Conservation (phyloP, 805 yeast species). For the Cyberlindnera sargentensis region DNA sequence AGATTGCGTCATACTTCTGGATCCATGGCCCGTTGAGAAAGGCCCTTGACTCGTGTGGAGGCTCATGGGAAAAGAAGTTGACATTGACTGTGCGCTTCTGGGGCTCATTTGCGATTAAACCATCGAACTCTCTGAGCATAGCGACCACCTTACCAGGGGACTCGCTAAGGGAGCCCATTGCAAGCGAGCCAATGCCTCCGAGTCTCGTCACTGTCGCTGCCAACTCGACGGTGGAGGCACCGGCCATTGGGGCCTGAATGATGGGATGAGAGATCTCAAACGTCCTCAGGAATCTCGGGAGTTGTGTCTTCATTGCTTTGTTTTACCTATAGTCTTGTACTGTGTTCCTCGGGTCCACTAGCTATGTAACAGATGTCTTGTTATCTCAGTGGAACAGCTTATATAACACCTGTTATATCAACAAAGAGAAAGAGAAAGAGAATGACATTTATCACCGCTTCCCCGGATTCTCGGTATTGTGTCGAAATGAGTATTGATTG, state of each 20-base stretch:
- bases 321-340: not conserved
- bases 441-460: too few relatives aligned
- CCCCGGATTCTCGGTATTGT: too few relatives aligned
- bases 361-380: too few relatives aligned
- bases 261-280: slow-evolving; percentile 35
- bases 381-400: too few relatives aligned
- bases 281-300: slow-evolving; percentile 7
- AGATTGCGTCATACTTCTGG: not conserved
- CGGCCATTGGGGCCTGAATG: slow-evolving; percentile 58
- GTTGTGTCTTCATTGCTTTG: slow-evolving; percentile 13
- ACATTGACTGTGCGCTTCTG: slow-evolving; percentile 28
- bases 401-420: too few relatives aligned
- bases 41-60: slow-evolving; percentile 7
- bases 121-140: slow-evolving; percentile 9
- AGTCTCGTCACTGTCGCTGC: slow-evolving; percentile 34
- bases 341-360: too few relatives aligned
- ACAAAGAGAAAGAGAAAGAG: too few relatives aligned
- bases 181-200: slow-evolving; percentile 48
- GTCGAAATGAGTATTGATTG: too few relatives aligned
- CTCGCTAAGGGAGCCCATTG: slow-evolving; percentile 16
- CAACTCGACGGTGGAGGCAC: slow-evolving; percentile 37
- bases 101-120: slow-evolving; percentile 2
- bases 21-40: slow-evolving; percentile 17
- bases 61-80: slow-evolving; percentile 42
- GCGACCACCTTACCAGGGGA: slow-evolving; percentile 8